Conservation (phyloP, 2,329 filamentous ascomycete species). For the Paracamarosporium sp. region DNA sequence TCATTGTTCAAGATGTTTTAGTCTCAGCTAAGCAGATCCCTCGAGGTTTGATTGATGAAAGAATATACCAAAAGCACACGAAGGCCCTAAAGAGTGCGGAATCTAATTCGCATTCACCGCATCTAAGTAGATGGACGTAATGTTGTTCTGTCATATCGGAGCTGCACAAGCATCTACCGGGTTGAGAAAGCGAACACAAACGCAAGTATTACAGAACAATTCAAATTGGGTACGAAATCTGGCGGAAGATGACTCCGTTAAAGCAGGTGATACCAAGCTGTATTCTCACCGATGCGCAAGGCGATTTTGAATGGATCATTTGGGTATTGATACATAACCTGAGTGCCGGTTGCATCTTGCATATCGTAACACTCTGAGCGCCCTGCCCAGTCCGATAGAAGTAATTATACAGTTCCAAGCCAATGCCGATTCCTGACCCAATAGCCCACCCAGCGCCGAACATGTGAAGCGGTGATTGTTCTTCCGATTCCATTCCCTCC, state of each 20-base stretch:
- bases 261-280: neutral
- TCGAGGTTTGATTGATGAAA: neutral
- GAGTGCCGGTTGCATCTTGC: neutral
- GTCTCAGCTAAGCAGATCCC: neutral
- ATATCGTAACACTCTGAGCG: neutral
- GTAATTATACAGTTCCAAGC: slow-evolving; percentile 4
- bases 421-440: neutral
- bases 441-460: slow-evolving; percentile 1
- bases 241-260: neutral
- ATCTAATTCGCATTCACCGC: too few relatives aligned
- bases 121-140: too few relatives aligned
- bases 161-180: too few relatives aligned
- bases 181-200: too few relatives aligned
- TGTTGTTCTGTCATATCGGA: too few relatives aligned
- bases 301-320: neutral
- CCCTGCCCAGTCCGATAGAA: neutral
- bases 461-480: slow-evolving; percentile 1
- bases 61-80: neutral
- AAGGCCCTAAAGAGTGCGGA: too few relatives aligned
- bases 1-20: neutral
- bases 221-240: too few relatives aligned
- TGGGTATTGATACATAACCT: neutral
- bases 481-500: neutral
- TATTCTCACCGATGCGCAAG: neutral
- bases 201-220: too few relatives aligned